A percentile compares a stretch with the other conserved stretches of the same genome.
These are phyloP conservation scores for Macadamia tetraphylla DNA, from an alignment of 164 flowering plant genomes.

Conservation along the genomic window DNA sequence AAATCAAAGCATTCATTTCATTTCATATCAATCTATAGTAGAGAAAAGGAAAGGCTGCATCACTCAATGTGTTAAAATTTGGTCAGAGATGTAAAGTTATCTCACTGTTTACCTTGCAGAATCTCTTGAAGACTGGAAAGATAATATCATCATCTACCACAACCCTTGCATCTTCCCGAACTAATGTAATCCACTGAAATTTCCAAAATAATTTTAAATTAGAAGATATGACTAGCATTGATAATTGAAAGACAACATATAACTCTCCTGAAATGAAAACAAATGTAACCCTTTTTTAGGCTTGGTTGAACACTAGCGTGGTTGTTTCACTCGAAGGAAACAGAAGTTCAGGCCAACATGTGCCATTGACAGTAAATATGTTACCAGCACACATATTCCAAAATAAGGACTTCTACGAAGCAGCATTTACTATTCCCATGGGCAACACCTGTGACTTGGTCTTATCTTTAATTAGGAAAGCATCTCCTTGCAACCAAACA, in stretches of 20 bases:
- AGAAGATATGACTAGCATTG: background rate
- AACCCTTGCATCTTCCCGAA: constrained; percentile 68
- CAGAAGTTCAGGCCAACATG: too few species aligned
- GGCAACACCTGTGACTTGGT: too few species aligned
- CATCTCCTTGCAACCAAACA: too few species aligned
- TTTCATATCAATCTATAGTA: background rate
- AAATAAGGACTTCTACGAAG: too few species aligned
- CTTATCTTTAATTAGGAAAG: too few species aligned
- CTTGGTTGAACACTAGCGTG: too few species aligned
- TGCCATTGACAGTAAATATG: too few species aligned
- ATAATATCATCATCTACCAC: constrained; percentile 64
- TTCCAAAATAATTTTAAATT: constrained; percentile 1
- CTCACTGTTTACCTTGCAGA: constrained; percentile 61
- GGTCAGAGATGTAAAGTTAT: background rate
- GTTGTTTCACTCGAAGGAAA: too few species aligned
- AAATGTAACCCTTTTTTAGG: too few species aligned
- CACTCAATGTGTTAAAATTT: background rate
- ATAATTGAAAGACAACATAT: background rate
- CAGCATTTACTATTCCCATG: too few species aligned
- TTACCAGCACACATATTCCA: too few species aligned
- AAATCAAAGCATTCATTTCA: background rate
- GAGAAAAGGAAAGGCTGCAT: background rate
- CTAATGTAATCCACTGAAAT: constrained; percentile 76
- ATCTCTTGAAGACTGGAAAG: constrained; percentile 60
- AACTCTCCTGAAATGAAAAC: too few species aligned